Conservation (phyloP, 2,329 filamentous ascomycete species). For the Colletotrichum lini region DNA sequence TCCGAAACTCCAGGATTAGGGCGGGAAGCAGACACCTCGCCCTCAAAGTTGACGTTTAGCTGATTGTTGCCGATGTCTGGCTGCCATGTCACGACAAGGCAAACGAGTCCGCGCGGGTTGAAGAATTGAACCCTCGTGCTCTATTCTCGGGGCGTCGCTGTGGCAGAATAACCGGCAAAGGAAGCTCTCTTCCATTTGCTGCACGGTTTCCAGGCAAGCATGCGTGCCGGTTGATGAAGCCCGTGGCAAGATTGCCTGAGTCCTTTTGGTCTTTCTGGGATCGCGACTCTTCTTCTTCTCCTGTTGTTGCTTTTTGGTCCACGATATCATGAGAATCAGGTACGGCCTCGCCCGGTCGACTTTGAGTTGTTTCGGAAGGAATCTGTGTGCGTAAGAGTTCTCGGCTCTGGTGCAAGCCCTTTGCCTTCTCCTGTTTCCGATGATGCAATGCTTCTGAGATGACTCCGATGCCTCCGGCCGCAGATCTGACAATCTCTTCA, state of each 20-base stretch:
- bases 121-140: slow-evolving; percentile 69
- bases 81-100: slow-evolving; percentile 66
- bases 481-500: slow-evolving; percentile 37
- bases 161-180: slow-evolving; percentile 65
- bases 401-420: neutral
- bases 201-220: neutral
- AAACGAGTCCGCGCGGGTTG: slow-evolving; percentile 67
- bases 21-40: rapidly evolving
- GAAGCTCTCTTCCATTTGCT: slow-evolving; percentile 42
- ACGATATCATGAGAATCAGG: neutral
- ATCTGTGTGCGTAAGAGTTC: rapidly evolving
- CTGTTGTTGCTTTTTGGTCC: neutral
- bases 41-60: slow-evolving; percentile 52
- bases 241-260: neutral
- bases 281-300: neutral
- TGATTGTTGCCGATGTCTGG: slow-evolving; percentile 51
- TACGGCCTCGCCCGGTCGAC: neutral
- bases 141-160: slow-evolving; percentile 65
- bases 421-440: slow-evolving; percentile 40
- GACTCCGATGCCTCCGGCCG: slow-evolving; percentile 43
- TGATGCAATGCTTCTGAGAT: slow-evolving; percentile 43
- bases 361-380: neutral
- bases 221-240: slow-evolving; percentile 19
- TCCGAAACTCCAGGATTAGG: neutral
- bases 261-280: neutral